Base-by-base conservation (phyloP, 2,329 filamentous ascomycete genomes). In the Magnaporthales sp. region DNA sequence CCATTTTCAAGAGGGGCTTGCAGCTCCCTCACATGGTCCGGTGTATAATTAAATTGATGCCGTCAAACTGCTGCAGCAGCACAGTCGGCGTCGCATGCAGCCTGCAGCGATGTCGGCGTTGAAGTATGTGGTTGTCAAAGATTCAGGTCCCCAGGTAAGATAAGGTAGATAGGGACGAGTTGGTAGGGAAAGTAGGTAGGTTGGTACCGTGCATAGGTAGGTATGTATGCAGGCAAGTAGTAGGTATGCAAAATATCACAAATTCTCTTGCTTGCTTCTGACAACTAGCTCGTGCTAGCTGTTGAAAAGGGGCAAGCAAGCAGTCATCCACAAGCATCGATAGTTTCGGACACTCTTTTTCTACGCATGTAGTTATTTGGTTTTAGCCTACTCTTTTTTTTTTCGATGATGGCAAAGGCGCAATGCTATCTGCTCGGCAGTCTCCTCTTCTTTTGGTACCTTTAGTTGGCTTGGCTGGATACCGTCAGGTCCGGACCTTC, bases 341-440 rank as follows among this genome's bases (percentile, higher is more conserved):
- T 58, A 26, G 24, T 24, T 58, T 58, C 24, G 54, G 54, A 3
- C 54, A 22, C n/a, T 58, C 11, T 58, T 58, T 54, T 54, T 22
- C 15, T 56, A 22, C 24, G 15, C n/a, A 26, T n/a, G 38, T 19
- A 46, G 38, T 46, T 46, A n/a, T 46, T 58, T 58, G 54, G n/a
- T 24, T 58, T 58, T 22, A 11, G 54, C 54, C 54, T 26, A 26
- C 6, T 13, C 54, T 4, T 11, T 26, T 24, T 24, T 58, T 58
- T 22, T 24, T 27, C 15, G 1, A n/a, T 46, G 38, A 46, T 46
- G 38, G 38, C 38, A 22, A 58, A 26, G 8, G 54, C 54, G 54
- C 54, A 58, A 58, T 58, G 54, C 54, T 58, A 58, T 58, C 54
- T 58, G 24, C 54, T 26, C n/a, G 54, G 54, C 54, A 58, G 54